Conservation (phyloP, 169 alveolate genomes). For the Eimeria necatrix region DNA sequence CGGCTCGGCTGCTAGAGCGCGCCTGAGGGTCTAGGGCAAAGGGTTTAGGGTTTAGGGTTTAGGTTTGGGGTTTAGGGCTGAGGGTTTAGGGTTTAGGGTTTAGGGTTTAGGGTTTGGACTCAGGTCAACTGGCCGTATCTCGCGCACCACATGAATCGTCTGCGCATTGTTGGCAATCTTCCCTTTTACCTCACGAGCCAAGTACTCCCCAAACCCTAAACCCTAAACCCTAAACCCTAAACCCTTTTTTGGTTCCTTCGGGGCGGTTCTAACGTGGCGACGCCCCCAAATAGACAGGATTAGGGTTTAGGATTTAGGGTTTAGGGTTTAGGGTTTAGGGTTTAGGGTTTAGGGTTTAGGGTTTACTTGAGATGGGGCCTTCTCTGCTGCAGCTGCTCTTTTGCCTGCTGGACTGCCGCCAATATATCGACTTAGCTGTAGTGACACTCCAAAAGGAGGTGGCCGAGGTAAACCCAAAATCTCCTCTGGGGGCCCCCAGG, state of each 20-base stretch:
- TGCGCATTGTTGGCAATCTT: conserved; percentile 89
- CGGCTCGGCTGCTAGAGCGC: too few relatives aligned
- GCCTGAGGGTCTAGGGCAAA: background rate
- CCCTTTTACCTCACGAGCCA: conserved; percentile 92
- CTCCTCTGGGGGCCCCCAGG: background rate
- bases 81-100: conserved; percentile 49
- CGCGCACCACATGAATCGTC: conserved; percentile 82
- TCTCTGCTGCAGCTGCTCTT: conserved; percentile 83
- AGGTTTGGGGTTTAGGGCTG: conserved; percentile 11
- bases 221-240: conserved; percentile 39
- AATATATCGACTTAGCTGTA: conserved; percentile 88
- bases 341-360: conserved; percentile 45
- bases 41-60: conserved; percentile 19
- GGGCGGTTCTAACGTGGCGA: too few relatives aligned
- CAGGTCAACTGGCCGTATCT: conserved; percentile 87
- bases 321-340: conserved; percentile 8
- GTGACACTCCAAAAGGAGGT: conserved; percentile 91
- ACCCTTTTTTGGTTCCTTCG: background rate
- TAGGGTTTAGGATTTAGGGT: conserved; percentile 22
- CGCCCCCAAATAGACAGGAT: too few relatives aligned
- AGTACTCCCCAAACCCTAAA: conserved; percentile 42
- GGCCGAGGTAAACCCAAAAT: conserved; percentile 82
- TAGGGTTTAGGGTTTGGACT: conserved; percentile 34
- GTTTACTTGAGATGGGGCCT: background rate
- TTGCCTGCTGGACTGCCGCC: conserved; percentile 88